phyloP scores from a whole-genome alignment of 140 eudicot genomes.

The Oenanthe javanica region DNA sequence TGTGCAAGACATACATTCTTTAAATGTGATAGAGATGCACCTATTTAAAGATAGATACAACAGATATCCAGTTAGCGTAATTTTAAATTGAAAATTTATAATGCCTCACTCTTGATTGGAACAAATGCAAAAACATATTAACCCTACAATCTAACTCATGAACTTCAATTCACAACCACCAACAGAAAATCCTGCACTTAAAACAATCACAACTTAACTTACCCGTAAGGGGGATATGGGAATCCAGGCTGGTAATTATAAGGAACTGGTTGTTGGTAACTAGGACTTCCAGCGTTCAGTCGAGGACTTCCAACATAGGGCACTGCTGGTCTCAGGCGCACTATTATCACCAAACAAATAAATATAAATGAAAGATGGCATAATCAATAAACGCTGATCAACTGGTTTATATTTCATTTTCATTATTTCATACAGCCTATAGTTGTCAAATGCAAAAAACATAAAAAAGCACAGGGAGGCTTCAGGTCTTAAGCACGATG shows the following conservation, averaged over 20 bases:
- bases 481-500: not conserved
- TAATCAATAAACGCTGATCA: not conserved
- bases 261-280: conserved; percentile 43
- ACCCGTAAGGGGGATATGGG: conserved; percentile 61
- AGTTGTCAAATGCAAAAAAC: not conserved
- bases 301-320: conserved; percentile 35
- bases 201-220: conserved; percentile 1
- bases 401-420: not conserved
- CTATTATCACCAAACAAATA: conserved; percentile 25
- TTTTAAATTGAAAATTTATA: not conserved
- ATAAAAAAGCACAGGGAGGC: not conserved
- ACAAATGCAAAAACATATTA: not conserved
- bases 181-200: conserved; percentile 4
- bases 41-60: not conserved
- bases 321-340: conserved; percentile 36
- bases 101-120: not conserved
- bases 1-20: not conserved
- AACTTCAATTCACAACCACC: conserved; percentile 6
- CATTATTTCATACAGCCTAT: not conserved
- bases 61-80: not conserved
- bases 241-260: conserved; percentile 50
- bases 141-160: not conserved
- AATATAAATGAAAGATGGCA: not conserved
- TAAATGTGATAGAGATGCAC: not conserved
- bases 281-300: conserved; percentile 35